Evolutionary conservation across 2,329 filamentous ascomycete genomes (phyloP).

Genomic region (Curvularia verruculosa): DNA sequence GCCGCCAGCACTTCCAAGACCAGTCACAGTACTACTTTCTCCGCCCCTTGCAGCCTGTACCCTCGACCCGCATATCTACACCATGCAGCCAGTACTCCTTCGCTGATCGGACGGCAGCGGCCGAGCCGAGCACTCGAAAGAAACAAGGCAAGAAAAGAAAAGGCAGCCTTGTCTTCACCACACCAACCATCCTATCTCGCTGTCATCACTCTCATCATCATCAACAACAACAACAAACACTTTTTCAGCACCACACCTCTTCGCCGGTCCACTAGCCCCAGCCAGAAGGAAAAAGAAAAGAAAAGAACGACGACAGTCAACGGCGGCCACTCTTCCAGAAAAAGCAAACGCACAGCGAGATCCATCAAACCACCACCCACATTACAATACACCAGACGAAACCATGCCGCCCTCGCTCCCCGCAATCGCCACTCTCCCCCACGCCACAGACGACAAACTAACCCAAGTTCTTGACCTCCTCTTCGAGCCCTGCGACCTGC

Average conservation of each 20-base stretch:
- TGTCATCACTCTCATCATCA: neutral
- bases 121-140: conserved; percentile 28
- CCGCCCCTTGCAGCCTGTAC: conserved; percentile 37
- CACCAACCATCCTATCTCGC: no score
- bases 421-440: conserved; percentile 61
- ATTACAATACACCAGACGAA: conserved; percentile 23
- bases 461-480: conserved; percentile 72
- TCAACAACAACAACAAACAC: neutral
- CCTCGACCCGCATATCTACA: conserved; percentile 13
- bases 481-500: conserved; percentile 79
- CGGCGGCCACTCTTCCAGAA: neutral
- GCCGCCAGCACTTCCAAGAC: conserved; percentile 2
- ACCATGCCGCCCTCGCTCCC: conserved; percentile 58
- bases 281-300: neutral
- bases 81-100: conserved; percentile 5
- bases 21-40: conserved; percentile 1
- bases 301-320: neutral
- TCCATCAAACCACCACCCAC: neutral
- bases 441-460: conserved; percentile 62
- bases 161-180: neutral
- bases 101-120: conserved; percentile 36
- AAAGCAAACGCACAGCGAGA: conserved; percentile 5
- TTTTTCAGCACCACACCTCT: neutral
- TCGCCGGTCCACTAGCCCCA: neutral
- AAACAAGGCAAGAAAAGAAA: neutral